Base-by-base conservation (phyloP, 1,139 yeast genomes). In the Blastobotrys ciferrii region DNA sequence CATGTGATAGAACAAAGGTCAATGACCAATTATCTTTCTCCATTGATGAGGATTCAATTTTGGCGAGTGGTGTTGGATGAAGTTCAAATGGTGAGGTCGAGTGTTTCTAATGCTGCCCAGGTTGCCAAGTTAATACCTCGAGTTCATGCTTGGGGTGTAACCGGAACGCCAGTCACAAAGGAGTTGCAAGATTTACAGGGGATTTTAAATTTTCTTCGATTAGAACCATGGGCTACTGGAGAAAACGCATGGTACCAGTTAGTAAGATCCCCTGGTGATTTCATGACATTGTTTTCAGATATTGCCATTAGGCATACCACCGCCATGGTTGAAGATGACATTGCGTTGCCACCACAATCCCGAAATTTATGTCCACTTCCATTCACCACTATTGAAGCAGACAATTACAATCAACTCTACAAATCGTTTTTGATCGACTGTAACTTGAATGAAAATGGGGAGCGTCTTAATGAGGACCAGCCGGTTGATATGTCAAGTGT, bases 81-180 rank as follows among this genome's bases (percentile, higher is more conserved):
- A 66, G 97, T 87, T 1, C 98, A 92, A 67, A 87, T 89, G 92
- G 86, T 92, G 2, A 81, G 87, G 4, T 78, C 82, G 3, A 82
- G 84, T 17, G 74, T 81, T 1, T 80, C 92, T 1, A 77, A 86
- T 45, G 88, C 94, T 1, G 88, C 95, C 20, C 81, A 79, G 54
- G 87, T 88, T 50, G 89, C 96, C 0, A 73, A 87, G 2, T 70
- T 86, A 36, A 79, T 92, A 19, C 95, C 96, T 2, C 72, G 96
- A 47, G 78, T 80, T 46, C 97, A 92, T 68, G 81, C 96, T 0
- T 92, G 98, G 98, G 96, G 96, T 5, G 96, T 89, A 0, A 86
- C 96, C 0, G 98, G 98, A 4, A 92, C 98, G 0, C 95, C 98
- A 0, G 84, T 89, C 9, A 80, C 81, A 54, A 80, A 78, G 55